These are phyloP conservation scores for Erodium chrysanthum DNA, from an alignment of 441 rosid genomes.

Conservation along the genomic window DNA sequence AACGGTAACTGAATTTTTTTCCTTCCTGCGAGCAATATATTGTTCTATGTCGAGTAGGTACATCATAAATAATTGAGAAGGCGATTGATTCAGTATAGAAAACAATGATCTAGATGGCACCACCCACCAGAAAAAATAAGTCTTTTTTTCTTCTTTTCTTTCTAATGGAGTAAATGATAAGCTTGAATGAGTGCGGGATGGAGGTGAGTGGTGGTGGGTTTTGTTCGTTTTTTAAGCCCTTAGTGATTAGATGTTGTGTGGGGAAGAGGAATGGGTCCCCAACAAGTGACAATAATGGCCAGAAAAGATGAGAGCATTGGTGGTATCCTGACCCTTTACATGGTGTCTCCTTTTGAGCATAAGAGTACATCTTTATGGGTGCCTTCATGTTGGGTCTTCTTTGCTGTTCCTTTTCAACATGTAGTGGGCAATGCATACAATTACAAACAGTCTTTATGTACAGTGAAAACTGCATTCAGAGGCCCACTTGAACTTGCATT, in stretches of 20 bases:
- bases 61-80: background rate
- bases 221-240: slow-evolving; percentile 17
- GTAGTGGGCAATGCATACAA: slow-evolving; percentile 25
- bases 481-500: slow-evolving; percentile 14
- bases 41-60: slow-evolving; percentile 21
- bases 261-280: slow-evolving; percentile 22
- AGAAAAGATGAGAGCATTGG: slow-evolving; percentile 18
- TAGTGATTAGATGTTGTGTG: slow-evolving; percentile 8
- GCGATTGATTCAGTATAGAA: background rate
- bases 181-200: too few relatives aligned
- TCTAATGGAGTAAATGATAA: too few relatives aligned
- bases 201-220: slow-evolving; percentile 24
- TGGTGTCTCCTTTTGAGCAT: slow-evolving; percentile 24
- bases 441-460: background rate
- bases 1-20: background rate
- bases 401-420: slow-evolving; percentile 9
- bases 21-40: background rate
- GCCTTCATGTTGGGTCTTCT: slow-evolving; percentile 29
- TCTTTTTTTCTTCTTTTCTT: slow-evolving; percentile 7
- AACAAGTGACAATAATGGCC: slow-evolving; percentile 35
- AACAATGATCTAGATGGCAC: slow-evolving; percentile 13
- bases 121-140: slow-evolving; percentile 13
- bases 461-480: slow-evolving; percentile 26
- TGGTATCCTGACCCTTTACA: slow-evolving; percentile 26
- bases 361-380: slow-evolving; percentile 26